phyloP scores from a whole-genome alignment of 257 asterid genomes.

The Gynochthodes officinalis region DNA sequence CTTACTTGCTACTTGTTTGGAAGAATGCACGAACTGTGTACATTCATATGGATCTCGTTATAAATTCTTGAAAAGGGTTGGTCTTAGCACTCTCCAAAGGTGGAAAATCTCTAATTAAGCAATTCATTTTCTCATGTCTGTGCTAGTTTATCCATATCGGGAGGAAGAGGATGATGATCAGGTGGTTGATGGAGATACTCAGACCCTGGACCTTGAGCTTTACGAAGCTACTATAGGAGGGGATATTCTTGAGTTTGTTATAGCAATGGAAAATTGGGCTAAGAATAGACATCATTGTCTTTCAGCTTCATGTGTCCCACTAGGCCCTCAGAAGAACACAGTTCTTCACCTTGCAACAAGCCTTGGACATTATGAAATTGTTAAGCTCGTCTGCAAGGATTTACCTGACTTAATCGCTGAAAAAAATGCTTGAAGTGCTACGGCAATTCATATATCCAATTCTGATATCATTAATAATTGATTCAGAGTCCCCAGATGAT shows the following conservation, averaged over 20 bases:
- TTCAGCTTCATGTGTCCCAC: slow-evolving; percentile 35
- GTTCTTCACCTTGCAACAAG: too few species aligned
- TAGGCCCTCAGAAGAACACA: slow-evolving; percentile 47
- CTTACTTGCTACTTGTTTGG: not conserved
- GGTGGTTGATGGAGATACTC: slow-evolving; percentile 20
- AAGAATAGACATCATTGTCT: slow-evolving; percentile 19
- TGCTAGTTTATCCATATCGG: not conserved
- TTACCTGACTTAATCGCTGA: too few species aligned
- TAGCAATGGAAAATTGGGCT: slow-evolving; percentile 32
- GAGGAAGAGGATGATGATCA: not conserved
- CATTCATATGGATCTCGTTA: not conserved
- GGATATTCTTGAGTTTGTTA: slow-evolving; percentile 43
- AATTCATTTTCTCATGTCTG: not conserved
- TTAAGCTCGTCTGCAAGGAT: too few species aligned
- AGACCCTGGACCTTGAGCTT: slow-evolving; percentile 40
- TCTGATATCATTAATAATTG: slow-evolving; percentile 29
- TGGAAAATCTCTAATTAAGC: not conserved
- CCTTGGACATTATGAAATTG: too few species aligned
- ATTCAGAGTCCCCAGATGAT: slow-evolving; percentile 28
- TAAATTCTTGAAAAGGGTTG: not conserved
- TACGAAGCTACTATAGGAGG: slow-evolving; percentile 40
- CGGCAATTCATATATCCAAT: slow-evolving; percentile 35
- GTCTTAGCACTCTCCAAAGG: not conserved
- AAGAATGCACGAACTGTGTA: not conserved
- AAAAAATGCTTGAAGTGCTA: slow-evolving; percentile 44